Evolutionary conservation across 169 alveolate genomes (phyloP).

Genomic region (Condylostoma magnum): DNA sequence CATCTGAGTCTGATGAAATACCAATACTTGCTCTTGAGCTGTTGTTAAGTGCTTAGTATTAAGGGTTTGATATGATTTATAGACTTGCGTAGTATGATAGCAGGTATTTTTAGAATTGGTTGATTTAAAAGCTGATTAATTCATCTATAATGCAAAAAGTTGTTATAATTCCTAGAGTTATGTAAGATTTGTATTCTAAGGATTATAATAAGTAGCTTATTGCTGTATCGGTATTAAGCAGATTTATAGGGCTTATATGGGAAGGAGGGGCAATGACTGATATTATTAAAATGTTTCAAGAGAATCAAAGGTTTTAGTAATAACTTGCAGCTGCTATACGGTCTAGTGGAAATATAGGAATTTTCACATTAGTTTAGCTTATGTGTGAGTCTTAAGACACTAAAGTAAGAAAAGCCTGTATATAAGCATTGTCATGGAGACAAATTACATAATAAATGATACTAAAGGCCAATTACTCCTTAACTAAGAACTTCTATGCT

Average conservation of each 20-base stretch:
- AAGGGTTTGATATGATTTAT: not conserved
- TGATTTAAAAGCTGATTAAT: not conserved
- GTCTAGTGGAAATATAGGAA: constrained; percentile 59
- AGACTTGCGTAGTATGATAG: not conserved
- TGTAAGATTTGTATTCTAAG: constrained; percentile 2
- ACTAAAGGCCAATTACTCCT: no score
- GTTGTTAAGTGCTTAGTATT: not conserved
- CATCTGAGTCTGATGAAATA: not conserved
- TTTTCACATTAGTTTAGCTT: constrained; percentile 48
- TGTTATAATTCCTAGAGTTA: constrained; percentile 21
- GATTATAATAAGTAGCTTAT: not conserved
- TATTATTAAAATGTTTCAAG: constrained; percentile 46
- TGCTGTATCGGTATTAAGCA: constrained; percentile 23
- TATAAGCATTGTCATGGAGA: constrained; percentile 55
- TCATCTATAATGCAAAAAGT: not conserved
- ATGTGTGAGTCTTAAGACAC: constrained; percentile 40
- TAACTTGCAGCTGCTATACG: constrained; percentile 62
- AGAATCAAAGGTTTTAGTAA: constrained; percentile 59
- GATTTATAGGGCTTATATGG: constrained; percentile 20
- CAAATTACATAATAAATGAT: no score
- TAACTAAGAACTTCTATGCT: no score
- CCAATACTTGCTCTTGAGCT: constrained; percentile 21
- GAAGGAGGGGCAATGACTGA: constrained; percentile 33
- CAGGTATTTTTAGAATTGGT: constrained; percentile 11
- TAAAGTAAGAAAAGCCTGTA: constrained; percentile 62